Conservation (phyloP, 108 stramenopile species). For the Nitzschia palea region DNA sequence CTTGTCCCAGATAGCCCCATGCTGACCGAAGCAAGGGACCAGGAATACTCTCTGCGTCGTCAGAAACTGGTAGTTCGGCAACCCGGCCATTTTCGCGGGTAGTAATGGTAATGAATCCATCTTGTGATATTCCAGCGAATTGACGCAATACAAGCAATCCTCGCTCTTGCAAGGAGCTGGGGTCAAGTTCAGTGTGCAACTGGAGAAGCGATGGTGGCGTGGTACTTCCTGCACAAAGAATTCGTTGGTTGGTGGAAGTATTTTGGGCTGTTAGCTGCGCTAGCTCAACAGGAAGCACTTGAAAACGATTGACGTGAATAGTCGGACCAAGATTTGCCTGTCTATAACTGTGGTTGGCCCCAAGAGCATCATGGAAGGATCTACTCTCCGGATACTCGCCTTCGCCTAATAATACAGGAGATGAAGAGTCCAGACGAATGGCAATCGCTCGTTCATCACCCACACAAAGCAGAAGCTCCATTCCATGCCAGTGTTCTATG, state of each 20-base stretch:
- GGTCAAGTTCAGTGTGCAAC: not conserved
- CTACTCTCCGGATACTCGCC: not conserved
- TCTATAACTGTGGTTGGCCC: too few species aligned
- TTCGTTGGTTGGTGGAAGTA: not conserved
- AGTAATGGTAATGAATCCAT: not conserved
- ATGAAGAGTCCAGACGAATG: constrained; percentile 33
- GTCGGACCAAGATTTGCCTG: not conserved
- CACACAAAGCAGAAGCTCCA: constrained; percentile 56
- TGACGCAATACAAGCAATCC: not conserved
- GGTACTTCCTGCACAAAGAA: constrained; percentile 5
- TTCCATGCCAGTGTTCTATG: constrained; percentile 48
- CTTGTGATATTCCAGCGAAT: constrained; percentile 3
- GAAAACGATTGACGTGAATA: constrained; percentile 23
- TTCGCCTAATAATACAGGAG: constrained; percentile 23
- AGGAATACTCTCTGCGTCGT: not conserved
- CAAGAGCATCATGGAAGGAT: too few species aligned
- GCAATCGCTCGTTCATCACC: constrained; percentile 45
- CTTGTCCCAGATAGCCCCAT: constrained; percentile 39
- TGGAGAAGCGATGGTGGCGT: constrained; percentile 7
- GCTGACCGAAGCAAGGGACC: not conserved
- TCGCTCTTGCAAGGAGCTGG: not conserved
- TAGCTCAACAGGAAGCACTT: constrained; percentile 29
- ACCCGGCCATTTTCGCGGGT: not conserved
- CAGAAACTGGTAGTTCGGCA: constrained; percentile 1
- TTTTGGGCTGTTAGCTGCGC: not conserved